Evolutionary conservation across 192 early-diverging fungal species (phyloP), one percentile per base, ranked within the genome.

Genomic region (Podila clonocystis): DNA sequence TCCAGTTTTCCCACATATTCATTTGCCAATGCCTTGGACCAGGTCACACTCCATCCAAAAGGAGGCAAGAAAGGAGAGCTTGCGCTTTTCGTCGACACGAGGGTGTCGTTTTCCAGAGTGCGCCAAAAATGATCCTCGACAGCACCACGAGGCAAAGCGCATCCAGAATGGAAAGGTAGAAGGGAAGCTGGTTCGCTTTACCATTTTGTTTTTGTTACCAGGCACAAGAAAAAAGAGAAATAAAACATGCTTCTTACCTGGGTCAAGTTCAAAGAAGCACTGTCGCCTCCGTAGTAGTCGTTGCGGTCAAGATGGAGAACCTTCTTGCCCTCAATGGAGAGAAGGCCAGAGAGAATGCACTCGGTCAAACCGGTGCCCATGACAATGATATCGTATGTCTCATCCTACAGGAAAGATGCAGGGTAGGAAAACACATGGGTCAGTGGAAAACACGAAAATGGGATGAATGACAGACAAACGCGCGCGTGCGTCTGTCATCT

Each of bases 241-340:
- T 0, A 12, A 38, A 6, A 26, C 4, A 72, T n/a, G 41, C 45
- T 17, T 36, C 68, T 68, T 88, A 94, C 95, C 93, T 98, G 97
- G 50, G 95, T 91, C 83, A 99, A 90, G 89, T 99, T 98, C 67
- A 99, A 89, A 58, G 92, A 94, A 50, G 98, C 97, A 66, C 93
- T 92, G 60, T 97, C 98, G 72, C 93, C 98, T 76, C 98, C 98
- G 79, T 99, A 99, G 86, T 98, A 99, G 83, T 98, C 95, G 85
- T 99, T 95, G 67, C 94, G 89, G 85, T 96, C 95, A 74, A 96
- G 90, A 74, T 96, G 95, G 65, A 96, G 86, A n/a, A 96, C 95
- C 80, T 94, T 94, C 85, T 96, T 95, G 83, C 95, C 94, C 76
- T 96, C 95, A 31, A 95, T 92, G 9, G 95, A 94, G 36, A 96